Conservation (phyloP, 176 grass and related monocot genomes). For the Rhipidocladum racemiflorum region DNA sequence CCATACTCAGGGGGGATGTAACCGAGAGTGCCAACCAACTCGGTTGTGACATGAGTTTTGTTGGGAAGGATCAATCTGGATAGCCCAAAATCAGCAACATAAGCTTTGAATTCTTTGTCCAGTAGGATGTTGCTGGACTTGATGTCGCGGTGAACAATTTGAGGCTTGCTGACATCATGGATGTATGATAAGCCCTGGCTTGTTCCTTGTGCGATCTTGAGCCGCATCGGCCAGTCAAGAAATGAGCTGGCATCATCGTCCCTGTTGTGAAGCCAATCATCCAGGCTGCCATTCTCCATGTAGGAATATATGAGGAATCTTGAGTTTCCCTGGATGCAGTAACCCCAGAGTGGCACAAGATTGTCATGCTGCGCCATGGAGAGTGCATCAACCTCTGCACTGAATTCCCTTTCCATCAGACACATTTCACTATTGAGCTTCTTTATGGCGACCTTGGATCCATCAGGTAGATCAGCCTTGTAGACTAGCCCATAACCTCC, state of each 20-base stretch:
- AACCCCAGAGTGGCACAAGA: slow-evolving; percentile 68
- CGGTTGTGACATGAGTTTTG: slow-evolving; percentile 71
- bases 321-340: slow-evolving; percentile 53
- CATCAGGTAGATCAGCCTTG: slow-evolving; percentile 50
- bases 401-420: slow-evolving; percentile 65
- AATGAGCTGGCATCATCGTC: slow-evolving; percentile 9
- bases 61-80: slow-evolving; percentile 64
- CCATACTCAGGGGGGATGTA: slow-evolving; percentile 82
- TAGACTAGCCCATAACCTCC: slow-evolving; percentile 75
- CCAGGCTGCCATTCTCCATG: slow-evolving; percentile 85
- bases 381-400: slow-evolving; percentile 54
- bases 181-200: slow-evolving; percentile 54
- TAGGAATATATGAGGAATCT: slow-evolving; percentile 68
- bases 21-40: slow-evolving; percentile 69
- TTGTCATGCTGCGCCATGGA: slow-evolving; percentile 56
- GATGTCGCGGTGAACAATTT: slow-evolving; percentile 80
- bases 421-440: slow-evolving; percentile 50
- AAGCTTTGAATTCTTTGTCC: slow-evolving; percentile 54
- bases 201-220: slow-evolving; percentile 67
- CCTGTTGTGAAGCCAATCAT: slow-evolving; percentile 84
- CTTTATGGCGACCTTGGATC: slow-evolving; percentile 54
- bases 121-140: slow-evolving; percentile 83
- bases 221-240: slow-evolving; percentile 59
- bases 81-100: slow-evolving; percentile 68
- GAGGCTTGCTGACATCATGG: slow-evolving; percentile 61